These are phyloP conservation scores for Aspergillus caelatus DNA, from an alignment of 2,329 filamentous ascomycete genomes.

Conservation along the genomic window DNA sequence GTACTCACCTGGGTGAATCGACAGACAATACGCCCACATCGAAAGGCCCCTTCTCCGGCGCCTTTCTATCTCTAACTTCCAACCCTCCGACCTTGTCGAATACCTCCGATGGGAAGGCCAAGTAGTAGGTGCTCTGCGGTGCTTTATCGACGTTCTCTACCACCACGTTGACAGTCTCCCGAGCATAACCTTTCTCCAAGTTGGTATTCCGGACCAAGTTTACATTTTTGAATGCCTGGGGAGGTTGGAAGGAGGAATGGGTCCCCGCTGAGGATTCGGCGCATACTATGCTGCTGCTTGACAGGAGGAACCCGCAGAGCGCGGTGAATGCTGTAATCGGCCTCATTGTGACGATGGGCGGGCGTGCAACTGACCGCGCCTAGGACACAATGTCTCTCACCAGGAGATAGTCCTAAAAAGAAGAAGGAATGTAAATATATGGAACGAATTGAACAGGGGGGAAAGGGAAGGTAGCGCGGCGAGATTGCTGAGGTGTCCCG, in stretches of 20 bases:
- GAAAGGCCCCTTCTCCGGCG: slow-evolving; percentile 68
- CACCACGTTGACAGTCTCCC: slow-evolving; percentile 90
- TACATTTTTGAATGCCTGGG: slow-evolving; percentile 89
- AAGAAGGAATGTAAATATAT: slow-evolving; percentile 17
- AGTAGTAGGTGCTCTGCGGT: slow-evolving; percentile 85
- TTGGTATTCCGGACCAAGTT: slow-evolving; percentile 91
- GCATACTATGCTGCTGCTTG: slow-evolving; percentile 36
- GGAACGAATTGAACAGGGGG: slow-evolving; percentile 4
- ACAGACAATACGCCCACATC: slow-evolving; percentile 68
- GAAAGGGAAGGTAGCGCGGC: slow-evolving; percentile 10
- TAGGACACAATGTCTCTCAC: slow-evolving; percentile 21
- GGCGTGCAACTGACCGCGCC: slow-evolving; percentile 30
- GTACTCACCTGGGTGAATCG: slow-evolving; percentile 54
- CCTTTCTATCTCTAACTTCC: slow-evolving; percentile 92
- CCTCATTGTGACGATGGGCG: slow-evolving; percentile 43
- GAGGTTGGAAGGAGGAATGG: slow-evolving; percentile 69
- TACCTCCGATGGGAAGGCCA: slow-evolving; percentile 79
- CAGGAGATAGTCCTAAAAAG: slow-evolving; percentile 20
- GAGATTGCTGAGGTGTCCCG: slow-evolving; percentile 42
- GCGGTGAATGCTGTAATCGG: slow-evolving; percentile 40
- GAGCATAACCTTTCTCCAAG: slow-evolving; percentile 86
- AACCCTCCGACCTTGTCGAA: slow-evolving; percentile 79
- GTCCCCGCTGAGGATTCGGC: slow-evolving; percentile 30
- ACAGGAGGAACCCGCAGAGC: slow-evolving; percentile 39
- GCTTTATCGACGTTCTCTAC: slow-evolving; percentile 82